Conservation (phyloP, 257 asterid species). For the Solanum gracilifrons region DNA sequence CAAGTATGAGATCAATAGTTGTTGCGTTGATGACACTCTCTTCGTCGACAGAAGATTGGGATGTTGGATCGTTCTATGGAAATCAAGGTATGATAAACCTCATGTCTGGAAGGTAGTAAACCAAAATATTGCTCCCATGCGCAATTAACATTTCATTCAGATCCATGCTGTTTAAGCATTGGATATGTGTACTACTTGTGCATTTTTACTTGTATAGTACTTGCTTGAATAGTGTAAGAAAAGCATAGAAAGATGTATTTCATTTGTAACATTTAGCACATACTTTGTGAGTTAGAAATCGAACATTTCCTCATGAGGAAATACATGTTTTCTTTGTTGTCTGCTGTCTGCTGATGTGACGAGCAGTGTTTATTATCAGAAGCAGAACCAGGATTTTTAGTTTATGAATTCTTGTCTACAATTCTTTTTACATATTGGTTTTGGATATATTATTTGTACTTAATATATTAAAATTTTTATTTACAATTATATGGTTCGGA, state of each 20-base stretch:
- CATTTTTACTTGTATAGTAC: conserved; percentile 1
- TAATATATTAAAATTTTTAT: neutral
- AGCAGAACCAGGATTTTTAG: neutral
- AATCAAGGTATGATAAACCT: conserved; percentile 56
- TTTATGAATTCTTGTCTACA: neutral
- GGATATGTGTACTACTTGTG: conserved; percentile 2
- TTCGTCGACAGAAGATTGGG: conserved; percentile 88
- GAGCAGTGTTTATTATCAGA: neutral
- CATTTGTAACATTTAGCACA: neutral
- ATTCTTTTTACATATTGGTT: neutral
- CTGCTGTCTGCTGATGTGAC: neutral
- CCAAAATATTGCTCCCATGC: neutral
- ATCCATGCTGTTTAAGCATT: neutral
- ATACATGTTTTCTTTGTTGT: neutral
- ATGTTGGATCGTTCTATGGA: conserved; percentile 67
- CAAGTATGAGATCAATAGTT: conserved; percentile 81
- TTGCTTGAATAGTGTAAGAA: neutral
- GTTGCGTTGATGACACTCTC: conserved; percentile 88
- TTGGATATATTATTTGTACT: neutral
- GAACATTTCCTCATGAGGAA: neutral
- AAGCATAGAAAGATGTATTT: neutral
- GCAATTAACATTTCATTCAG: neutral
- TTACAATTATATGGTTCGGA: neutral
- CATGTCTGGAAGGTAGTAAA: conserved; percentile 64
- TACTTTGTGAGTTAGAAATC: neutral